Evolutionary conservation across 768 basidiomycete species (phyloP).

Genomic region (Pleurotus cornucopiae): DNA sequence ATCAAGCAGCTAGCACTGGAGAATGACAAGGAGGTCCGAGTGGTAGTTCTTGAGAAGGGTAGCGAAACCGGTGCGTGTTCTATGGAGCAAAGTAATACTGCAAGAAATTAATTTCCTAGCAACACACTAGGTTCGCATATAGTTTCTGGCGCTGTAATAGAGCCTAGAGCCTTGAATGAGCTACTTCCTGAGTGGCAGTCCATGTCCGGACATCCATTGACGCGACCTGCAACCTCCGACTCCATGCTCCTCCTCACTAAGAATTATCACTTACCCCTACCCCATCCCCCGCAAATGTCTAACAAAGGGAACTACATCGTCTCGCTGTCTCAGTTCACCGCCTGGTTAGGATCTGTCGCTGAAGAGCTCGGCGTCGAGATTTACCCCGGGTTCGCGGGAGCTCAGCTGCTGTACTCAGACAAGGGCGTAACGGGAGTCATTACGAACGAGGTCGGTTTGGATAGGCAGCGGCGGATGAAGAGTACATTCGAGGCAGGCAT

Average conservation of each 20-base stretch:
- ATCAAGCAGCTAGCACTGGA: slow-evolving; percentile 89
- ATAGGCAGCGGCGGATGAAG: slow-evolving; percentile 71
- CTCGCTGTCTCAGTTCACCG: slow-evolving; percentile 82
- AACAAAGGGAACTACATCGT: slow-evolving; percentile 92
- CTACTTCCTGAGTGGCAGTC: slow-evolving; percentile 83
- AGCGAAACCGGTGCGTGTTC: slow-evolving; percentile 75
- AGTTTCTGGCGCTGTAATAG: slow-evolving; percentile 92
- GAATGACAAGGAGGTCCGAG: slow-evolving; percentile 74
- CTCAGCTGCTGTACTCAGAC: slow-evolving; percentile 68
- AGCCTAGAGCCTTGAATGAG: slow-evolving; percentile 87
- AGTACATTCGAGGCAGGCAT: slow-evolving; percentile 93
- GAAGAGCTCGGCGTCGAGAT: slow-evolving; percentile 88
- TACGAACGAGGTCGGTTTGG: slow-evolving; percentile 93
- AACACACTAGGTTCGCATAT: slow-evolving; percentile 75
- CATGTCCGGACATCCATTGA: slow-evolving; percentile 66
- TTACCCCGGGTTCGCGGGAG: slow-evolving; percentile 96
- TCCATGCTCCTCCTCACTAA: slow-evolving; percentile 84
- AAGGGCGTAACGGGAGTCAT: slow-evolving; percentile 75
- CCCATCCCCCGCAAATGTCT: slow-evolving; percentile 95
- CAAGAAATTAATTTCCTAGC: background rate
- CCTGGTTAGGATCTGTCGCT: slow-evolving; percentile 86
- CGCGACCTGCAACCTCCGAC: slow-evolving; percentile 72
- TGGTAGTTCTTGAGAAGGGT: slow-evolving; percentile 95
- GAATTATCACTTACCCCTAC: slow-evolving; percentile 70
- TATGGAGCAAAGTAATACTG: background rate